Evolutionary conservation across 108 stramenopile species (phyloP), one percentile per base, ranked within the genome.

Genomic region (Bacterosira constricta): DNA sequence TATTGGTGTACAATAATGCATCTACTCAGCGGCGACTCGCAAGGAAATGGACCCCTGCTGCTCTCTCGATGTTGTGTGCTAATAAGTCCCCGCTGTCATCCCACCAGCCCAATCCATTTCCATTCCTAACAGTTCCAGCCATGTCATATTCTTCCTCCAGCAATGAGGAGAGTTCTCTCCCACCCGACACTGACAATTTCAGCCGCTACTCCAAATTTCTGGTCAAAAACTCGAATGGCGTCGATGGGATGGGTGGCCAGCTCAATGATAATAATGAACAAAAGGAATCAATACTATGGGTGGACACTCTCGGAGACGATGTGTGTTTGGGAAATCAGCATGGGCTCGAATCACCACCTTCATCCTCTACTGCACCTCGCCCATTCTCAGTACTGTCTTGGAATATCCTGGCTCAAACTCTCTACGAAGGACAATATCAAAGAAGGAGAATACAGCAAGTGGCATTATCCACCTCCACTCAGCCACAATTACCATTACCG

Each of bases 331-430:
- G 3, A 5, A 20, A 61, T 21, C 18, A 12, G 12, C 13, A 23
- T 39, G 20, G n/a, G n/a, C n/a, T n/a, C n/a, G n/a, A n/a, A n/a
- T 9, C 17, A 12, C 41, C 41, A 29, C 3, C 51, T 1, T 52
- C 15, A 15, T 23, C 15, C 25, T 29, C 63, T 49, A 25, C 17
- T 9, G 17, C 35, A 21, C 63, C 55, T 4, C 34, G 37, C 8
- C 73, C 66, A 51, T 83, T 83, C 51, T 79, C 78, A 35, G 29
- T 83, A 8, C 56, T 83, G 17, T 75, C 74, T 18, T 83, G 83
- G 83, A 83, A 83, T 41, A 76, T 80, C 38, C 37, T 83, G 0
- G 73, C 83, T 13, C 83, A 83, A 59, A 29, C 65, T 6, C 58
- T 83, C n/a, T 83, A 80, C 36, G 77, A 80, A 49, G 42, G 68